Evolutionary conservation across 164 flowering plant genomes (phyloP), one percentile per base, ranked within the genome.

Genomic region (Macadamia tetraphylla): DNA sequence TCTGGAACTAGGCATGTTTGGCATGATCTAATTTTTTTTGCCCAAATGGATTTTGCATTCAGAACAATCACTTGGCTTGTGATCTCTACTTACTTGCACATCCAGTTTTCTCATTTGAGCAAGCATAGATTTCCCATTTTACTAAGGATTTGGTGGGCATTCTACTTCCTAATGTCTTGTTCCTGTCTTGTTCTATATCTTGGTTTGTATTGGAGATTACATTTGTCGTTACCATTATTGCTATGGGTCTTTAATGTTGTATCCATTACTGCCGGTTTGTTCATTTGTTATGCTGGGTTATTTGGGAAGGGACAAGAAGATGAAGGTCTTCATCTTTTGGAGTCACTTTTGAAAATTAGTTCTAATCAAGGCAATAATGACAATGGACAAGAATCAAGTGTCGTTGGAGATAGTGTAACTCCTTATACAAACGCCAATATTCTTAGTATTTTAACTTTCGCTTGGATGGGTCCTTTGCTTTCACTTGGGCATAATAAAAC

Each of bases 1-100:
- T 76, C 69, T 59, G 83, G 90, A 89, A 80, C 81, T 71, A 73
- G 68, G 68, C 81, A 72, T 81, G 88, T 75, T 29, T 84, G 90
- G 89, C 76, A 82, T 23, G 84, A 81, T 64, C 88, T 76, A 58
- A 69, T 67, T 35, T 40, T 82, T 23, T 75, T 77, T 14, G 70
- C 76, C 53, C 78, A 82, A 59, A 70, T 78, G 46, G 23, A 23
- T 23, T 23, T 23, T 23, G 23, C 23, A 23, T 23, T 23, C 23
- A 23, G 23, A 23, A 23, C 23, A 23, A 23, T 23, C 23, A 23
- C 23, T 23, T 23, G 23, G 23, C 23, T 23, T 23, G 23, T 23
- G 23, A 23, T 23, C 23, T 23, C 23, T 23, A 23, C 23, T 23
- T 23, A 23, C 23, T 23, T 23, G 23, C 23, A 23, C 23, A 23